Evolutionary conservation across 2,329 filamentous ascomycete genomes (phyloP).

Genomic region (Cryphonectria parasitica): DNA sequence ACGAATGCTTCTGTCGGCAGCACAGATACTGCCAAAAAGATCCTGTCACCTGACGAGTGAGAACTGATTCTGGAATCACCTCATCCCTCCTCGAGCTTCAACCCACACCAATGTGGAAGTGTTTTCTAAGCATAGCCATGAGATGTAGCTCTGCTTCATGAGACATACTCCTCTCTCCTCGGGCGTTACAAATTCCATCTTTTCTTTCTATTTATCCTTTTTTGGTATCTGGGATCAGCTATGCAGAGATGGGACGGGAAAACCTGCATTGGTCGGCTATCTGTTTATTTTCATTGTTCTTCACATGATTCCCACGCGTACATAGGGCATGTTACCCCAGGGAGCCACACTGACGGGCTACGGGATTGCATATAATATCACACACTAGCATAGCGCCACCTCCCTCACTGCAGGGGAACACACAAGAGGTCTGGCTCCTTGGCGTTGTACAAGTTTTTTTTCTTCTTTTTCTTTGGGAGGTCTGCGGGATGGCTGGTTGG

Average conservation of each 20-base stretch:
- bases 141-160: neutral
- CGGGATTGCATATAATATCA: slow-evolving; percentile 28
- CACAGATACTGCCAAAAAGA: slow-evolving; percentile 67
- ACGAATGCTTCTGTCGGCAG: slow-evolving; percentile 65
- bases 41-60: slow-evolving; percentile 44
- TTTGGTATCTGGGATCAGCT: slow-evolving; percentile 5
- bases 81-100: neutral
- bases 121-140: neutral
- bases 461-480: neutral
- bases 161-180: slow-evolving; percentile 13
- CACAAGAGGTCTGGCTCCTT: slow-evolving; percentile 15
- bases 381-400: slow-evolving; percentile 25
- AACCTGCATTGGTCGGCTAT: slow-evolving; percentile 27
- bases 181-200: neutral
- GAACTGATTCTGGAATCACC: neutral
- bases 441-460: slow-evolving; percentile 18
- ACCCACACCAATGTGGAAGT: neutral
- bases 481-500: neutral
- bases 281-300: slow-evolving; percentile 15
- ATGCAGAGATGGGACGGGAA: slow-evolving; percentile 9
- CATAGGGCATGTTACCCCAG: slow-evolving; percentile 8
- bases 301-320: slow-evolving; percentile 18
- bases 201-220: neutral
- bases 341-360: slow-evolving; percentile 5
- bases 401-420: slow-evolving; percentile 9